Base-by-base conservation (phyloP, 495 filamentous ascomycete species). In the Evansstolkia leycettana region DNA sequence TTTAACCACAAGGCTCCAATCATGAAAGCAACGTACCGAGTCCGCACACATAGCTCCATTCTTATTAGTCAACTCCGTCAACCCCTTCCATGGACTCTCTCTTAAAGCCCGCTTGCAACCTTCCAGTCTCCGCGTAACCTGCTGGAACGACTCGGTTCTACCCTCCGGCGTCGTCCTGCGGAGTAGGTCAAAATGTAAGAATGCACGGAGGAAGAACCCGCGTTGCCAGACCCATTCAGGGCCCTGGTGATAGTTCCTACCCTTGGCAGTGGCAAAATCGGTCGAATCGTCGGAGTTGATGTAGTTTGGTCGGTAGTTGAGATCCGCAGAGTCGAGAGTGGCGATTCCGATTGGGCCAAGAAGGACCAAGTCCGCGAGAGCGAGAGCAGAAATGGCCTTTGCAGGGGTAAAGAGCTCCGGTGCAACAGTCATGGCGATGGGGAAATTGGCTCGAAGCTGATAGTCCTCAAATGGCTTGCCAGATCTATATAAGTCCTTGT, bases 141-240 rank as follows among this genome's bases (percentile, higher is more conserved):
- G 90, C 57, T 96, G 87, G 60, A 94, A 90, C 1, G 77, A 80
- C 61, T 95, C 92, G 5, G 80, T 79, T 27, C 78, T 71, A 43
- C 73, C 76, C 37, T 72, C 69, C 12, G 53, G 60, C 0, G 65
- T 75, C 23, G 70, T 70, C 17, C 84, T 66, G 5, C 88, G 67
- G 61, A 72, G 67, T 27, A 95, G 65, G 56, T 94, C 89, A 50
- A 96, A 95, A 53, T 83, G 80, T 34, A 96, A 64, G 37, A 99
- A 62, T 1, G 92, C 92, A 24, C 92, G 73, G 11, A 95, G 66
- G 65, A 89, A 96, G 68, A 82, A 99, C 6, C 92, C 92, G 3
- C 83, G 84, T 1, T 87, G 92, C 92, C 92, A 99, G n/a, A 94
- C 64, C 92, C 92, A 99, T 57, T 99, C 92, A 0, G 92, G 92